These are phyloP conservation scores for Nakazawaea wyomingensis DNA, from an alignment of 805 yeast species.

Conservation along the genomic window DNA sequence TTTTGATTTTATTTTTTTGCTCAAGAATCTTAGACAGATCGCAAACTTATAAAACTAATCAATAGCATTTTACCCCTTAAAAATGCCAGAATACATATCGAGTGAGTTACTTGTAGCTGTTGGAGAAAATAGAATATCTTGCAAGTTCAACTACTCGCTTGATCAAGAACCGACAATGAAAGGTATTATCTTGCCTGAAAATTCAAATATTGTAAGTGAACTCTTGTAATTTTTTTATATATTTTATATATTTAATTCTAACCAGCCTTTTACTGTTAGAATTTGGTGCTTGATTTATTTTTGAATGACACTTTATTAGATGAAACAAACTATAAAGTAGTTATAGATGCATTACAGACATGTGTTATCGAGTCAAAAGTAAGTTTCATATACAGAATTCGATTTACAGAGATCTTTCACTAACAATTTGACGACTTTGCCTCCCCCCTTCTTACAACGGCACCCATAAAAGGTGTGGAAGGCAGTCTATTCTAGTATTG, in stretches of 20 bases:
- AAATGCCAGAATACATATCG: not conserved
- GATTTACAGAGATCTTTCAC: not conserved
- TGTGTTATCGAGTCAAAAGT: not conserved
- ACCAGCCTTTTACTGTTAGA: not conserved
- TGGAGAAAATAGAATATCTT: not conserved
- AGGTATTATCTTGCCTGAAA: not conserved
- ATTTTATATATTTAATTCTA: not conserved
- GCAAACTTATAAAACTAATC: too few species aligned
- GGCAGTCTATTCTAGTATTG: too few species aligned
- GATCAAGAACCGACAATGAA: not conserved
- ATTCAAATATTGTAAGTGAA: not conserved
- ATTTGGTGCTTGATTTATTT: not conserved
- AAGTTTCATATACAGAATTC: too few species aligned
- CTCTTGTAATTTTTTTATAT: not conserved
- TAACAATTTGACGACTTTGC: not conserved
- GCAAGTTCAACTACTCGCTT: not conserved
- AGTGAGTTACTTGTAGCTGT: not conserved
- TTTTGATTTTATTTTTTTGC: not conserved
- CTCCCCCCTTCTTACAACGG: too few species aligned
- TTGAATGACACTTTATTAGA: not conserved
- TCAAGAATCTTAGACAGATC: too few species aligned
- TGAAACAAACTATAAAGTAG: not conserved
- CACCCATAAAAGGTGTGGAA: too few species aligned
- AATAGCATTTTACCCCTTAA: too few species aligned
- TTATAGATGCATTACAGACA: not conserved